A percentile compares a stretch with the other conserved stretches of the same genome.
These are phyloP conservation scores for Chlamydomonas reinhardtii DNA, from an alignment of 163 green algal genomes.

Conservation along the genomic window DNA sequence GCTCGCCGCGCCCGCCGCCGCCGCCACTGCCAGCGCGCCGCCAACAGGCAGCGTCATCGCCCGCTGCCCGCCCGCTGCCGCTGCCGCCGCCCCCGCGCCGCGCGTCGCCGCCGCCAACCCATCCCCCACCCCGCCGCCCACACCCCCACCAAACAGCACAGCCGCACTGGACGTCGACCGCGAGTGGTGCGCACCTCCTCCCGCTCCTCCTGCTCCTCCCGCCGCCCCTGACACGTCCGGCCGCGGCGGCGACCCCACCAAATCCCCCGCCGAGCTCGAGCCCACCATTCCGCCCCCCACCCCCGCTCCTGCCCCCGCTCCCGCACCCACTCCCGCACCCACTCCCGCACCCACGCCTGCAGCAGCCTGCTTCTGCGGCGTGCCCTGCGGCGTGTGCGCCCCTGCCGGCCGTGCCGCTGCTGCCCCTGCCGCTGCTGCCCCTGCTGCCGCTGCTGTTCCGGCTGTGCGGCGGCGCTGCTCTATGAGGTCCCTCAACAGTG, in stretches of 20 bases:
- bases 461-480: not conserved
- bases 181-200: not conserved
- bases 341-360: too few species aligned
- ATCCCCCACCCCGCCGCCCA: not conserved
- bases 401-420: not conserved
- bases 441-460: not conserved
- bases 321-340: too few species aligned
- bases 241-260: not conserved
- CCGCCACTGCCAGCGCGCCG: not conserved
- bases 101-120: not conserved
- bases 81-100: not conserved
- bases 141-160: not conserved
- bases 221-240: too few species aligned
- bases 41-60: constrained; percentile 6
- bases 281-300: too few species aligned
- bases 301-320: too few species aligned
- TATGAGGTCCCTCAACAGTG: constrained; percentile 63
- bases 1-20: not conserved
- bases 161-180: constrained; percentile 10
- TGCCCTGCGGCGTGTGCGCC: too few species aligned
- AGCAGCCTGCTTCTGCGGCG: not conserved
- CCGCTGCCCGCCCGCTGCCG: not conserved
- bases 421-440: not conserved
- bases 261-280: too few species aligned
- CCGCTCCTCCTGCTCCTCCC: not conserved